Evolutionary conservation across 805 yeast genomes (phyloP), one percentile per base, ranked within the genome.

Genomic region (Spathaspora sp.): DNA sequence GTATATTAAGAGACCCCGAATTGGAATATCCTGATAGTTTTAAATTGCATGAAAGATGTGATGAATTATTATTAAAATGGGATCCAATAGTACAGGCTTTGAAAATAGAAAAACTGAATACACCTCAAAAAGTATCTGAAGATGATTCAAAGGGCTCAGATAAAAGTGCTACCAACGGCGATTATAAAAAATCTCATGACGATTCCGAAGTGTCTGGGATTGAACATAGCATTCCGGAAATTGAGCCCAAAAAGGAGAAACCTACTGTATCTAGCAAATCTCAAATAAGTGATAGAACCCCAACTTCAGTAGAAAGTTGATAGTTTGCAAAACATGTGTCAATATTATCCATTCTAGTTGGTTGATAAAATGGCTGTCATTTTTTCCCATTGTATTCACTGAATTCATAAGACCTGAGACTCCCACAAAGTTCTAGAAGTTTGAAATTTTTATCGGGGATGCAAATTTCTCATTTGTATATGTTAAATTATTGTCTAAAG

Each of bases 41-140:
- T 60, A 68, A 73, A 52, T 68, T 79, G 52, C 81, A 78, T 53
- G 75, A 72, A 49, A 65, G 77, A 54, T 73, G 79, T 52, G 65
- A 62, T 20, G 71, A 70, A 42, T 60, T 79, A 35, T 60, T 79
- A 46, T 49, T 58, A 5, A 67, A 70, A 52, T 79, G 84, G 83
- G 63, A 65, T 16, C 59, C 57, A 6, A 49, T 66, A 23, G 64
- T 79, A 17, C 69, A 64, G n/a, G 60, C 62, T 19, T 60, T 78
- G 32, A 73, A 67, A 57, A 51, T 56, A 23, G 79, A 73, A 46
- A 64, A 64, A 45, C 55, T 56, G 54, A 39, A 38, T 12, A 18
- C 16, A 12, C 19, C 14, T 29, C 46, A 31, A 31, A 31, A 31
- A 19, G 26, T 39, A 23, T 9, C 44, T 9, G 20, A 20, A 10